phyloP scores from a whole-genome alignment of 257 asterid genomes.

The Nicotiana benthamiana region DNA sequence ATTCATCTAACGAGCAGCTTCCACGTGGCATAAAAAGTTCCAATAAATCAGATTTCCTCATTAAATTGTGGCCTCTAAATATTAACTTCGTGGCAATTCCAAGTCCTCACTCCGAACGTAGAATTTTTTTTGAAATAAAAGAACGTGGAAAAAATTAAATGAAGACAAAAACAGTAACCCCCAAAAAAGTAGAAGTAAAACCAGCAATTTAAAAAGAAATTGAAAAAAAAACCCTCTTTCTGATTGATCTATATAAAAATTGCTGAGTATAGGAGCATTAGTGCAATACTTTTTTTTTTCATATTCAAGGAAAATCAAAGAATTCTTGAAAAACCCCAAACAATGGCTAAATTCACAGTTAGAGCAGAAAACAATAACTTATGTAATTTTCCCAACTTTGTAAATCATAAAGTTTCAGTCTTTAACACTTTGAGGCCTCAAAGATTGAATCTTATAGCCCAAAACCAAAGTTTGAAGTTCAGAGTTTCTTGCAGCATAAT shows the following conservation, averaged over 20 bases:
- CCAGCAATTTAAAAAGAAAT: neutral
- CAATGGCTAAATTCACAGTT: conserved; percentile 40
- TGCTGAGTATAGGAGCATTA: neutral
- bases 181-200: neutral
- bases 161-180: neutral
- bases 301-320: neutral
- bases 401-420: conserved; percentile 29
- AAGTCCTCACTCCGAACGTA: neutral
- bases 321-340: neutral
- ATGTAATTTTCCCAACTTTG: conserved; percentile 12
- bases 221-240: neutral
- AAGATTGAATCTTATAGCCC: conserved; percentile 11
- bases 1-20: neutral
- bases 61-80: neutral
- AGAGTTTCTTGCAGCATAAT: conserved; percentile 61
- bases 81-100: neutral
- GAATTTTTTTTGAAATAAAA: neutral
- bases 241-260: neutral
- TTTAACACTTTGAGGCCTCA: conserved; percentile 2
- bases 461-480: conserved; percentile 27
- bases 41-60: neutral
- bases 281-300: neutral
- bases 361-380: conserved; percentile 33
- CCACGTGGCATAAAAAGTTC: neutral
- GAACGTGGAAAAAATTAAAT: neutral